Percentiles rank a stretch among this genome's conserved stretches.
These are phyloP conservation scores for Populus euphratica DNA, from an alignment of 345 rosid species.

Conservation along the genomic window DNA sequence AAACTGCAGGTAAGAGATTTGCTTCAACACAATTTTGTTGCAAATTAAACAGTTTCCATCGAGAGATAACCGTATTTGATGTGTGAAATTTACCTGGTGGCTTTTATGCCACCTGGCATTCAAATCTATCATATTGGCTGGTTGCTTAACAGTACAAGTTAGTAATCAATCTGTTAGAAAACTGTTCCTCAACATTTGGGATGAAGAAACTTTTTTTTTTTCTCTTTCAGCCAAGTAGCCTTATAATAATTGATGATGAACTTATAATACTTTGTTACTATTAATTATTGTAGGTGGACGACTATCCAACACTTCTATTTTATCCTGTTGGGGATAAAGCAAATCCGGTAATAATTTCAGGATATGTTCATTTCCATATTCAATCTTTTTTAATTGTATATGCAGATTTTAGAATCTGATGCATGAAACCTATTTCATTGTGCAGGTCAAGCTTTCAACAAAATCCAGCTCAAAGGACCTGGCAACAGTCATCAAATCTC, in stretches of 20 bases:
- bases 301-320: slow-evolving; percentile 63
- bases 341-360: slow-evolving; percentile 31
- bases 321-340: slow-evolving; percentile 58
- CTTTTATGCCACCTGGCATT: neutral
- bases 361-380: neutral
- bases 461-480: slow-evolving; percentile 56
- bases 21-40: neutral
- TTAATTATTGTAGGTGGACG: slow-evolving; percentile 49
- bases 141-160: neutral
- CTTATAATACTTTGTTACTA: neutral
- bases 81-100: neutral
- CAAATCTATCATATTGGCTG: neutral
- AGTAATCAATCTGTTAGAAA: neutral
- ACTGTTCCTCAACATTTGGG: neutral
- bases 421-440: neutral
- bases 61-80: neutral
- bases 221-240: no score
- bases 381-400: neutral
- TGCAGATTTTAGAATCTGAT: slow-evolving; percentile 11
- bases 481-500: slow-evolving; percentile 46
- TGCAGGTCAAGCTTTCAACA: slow-evolving; percentile 56
- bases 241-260: neutral
- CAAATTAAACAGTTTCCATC: no score
- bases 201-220: no score
- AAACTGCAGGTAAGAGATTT: slow-evolving; percentile 51